phyloP scores from a whole-genome alignment of 306 rosid species.

The Cucurbita maxima region DNA sequence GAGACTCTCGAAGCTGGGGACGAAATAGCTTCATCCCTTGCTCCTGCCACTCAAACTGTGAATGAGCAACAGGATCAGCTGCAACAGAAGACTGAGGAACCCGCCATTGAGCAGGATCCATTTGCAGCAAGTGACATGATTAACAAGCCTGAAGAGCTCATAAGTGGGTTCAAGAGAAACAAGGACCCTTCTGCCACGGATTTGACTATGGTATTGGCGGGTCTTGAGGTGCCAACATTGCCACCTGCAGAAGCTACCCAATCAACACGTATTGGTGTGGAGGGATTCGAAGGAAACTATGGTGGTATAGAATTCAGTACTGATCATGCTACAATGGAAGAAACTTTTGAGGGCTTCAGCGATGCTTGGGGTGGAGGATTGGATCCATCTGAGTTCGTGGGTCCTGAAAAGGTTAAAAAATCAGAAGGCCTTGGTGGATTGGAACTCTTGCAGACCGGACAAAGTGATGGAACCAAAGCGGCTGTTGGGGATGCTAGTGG shows the following conservation, averaged over 20 bases:
- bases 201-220: slow-evolving; percentile 59
- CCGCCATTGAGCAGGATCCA: slow-evolving; percentile 52
- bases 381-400: slow-evolving; percentile 82
- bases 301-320: slow-evolving; percentile 87
- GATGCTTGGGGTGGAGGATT: slow-evolving; percentile 98
- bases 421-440: slow-evolving; percentile 84
- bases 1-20: slow-evolving; percentile 78
- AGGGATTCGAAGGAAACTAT: slow-evolving; percentile 91
- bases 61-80: slow-evolving; percentile 37
- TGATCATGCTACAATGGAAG: slow-evolving; percentile 62
- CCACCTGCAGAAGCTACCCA: slow-evolving; percentile 90
- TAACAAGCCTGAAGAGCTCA: slow-evolving; percentile 61
- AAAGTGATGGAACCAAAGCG: slow-evolving; percentile 25
- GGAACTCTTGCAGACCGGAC: slow-evolving; percentile 76
- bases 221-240: slow-evolving; percentile 76
- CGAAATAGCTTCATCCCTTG: slow-evolving; percentile 43
- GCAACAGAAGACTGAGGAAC: slow-evolving; percentile 40
- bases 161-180: slow-evolving; percentile 69
- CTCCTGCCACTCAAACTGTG: slow-evolving; percentile 28
- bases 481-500: slow-evolving; percentile 22
- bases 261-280: slow-evolving; percentile 72
- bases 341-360: slow-evolving; percentile 76
- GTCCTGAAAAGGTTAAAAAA: slow-evolving; percentile 37
- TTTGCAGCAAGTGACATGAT: slow-evolving; percentile 89
- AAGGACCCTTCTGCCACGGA: slow-evolving; percentile 68